Percentiles rank a stretch among this genome's conserved stretches.
These are phyloP conservation scores for Apiotrichum laibachii DNA, from an alignment of 1,284 basidiomycete species.

Conservation along the genomic window DNA sequence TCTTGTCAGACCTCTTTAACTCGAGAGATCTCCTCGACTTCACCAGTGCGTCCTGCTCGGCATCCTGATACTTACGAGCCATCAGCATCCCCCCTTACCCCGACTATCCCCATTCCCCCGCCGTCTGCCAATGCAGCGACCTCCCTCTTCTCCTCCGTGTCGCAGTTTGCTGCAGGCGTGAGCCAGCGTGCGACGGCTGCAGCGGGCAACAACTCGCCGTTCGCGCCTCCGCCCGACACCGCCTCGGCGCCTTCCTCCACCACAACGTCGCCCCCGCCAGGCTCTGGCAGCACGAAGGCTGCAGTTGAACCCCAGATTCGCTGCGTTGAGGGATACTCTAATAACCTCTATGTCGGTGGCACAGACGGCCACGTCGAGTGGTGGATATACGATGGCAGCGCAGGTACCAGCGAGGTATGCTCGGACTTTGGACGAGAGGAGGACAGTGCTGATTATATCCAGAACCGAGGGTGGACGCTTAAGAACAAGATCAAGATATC, in stretches of 20 bases:
- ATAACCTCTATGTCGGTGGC: constrained; percentile 50
- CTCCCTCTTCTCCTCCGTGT: constrained; percentile 38
- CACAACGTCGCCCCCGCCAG: constrained; percentile 10
- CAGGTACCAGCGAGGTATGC: constrained; percentile 31
- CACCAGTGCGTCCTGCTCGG: not conserved
- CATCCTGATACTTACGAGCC: not conserved
- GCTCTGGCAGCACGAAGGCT: not conserved
- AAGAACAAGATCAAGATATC: constrained; percentile 46
- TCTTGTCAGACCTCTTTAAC: constrained; percentile 41
- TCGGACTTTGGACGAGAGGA: not conserved
- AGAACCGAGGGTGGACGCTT: constrained; percentile 42
- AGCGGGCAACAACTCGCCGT: constrained; percentile 12
- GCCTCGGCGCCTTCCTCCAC: constrained; percentile 3
- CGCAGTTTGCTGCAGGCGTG: constrained; percentile 40
- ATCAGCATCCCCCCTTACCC: constrained; percentile 12
- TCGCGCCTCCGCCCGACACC: not conserved
- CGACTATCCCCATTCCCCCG: not conserved
- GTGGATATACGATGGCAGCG: constrained; percentile 45
- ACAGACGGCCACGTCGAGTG: constrained; percentile 51
- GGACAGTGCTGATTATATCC: constrained; percentile 5
- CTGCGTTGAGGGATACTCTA: constrained; percentile 48
- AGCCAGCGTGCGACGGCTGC: constrained; percentile 34
- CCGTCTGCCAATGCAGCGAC: constrained; percentile 7
- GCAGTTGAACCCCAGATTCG: constrained; percentile 27
- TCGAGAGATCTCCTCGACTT: constrained; percentile 45